Base-by-base conservation (phyloP, 2,329 filamentous ascomycete genomes). In the Aspergillus brunneoviolaceus region DNA sequence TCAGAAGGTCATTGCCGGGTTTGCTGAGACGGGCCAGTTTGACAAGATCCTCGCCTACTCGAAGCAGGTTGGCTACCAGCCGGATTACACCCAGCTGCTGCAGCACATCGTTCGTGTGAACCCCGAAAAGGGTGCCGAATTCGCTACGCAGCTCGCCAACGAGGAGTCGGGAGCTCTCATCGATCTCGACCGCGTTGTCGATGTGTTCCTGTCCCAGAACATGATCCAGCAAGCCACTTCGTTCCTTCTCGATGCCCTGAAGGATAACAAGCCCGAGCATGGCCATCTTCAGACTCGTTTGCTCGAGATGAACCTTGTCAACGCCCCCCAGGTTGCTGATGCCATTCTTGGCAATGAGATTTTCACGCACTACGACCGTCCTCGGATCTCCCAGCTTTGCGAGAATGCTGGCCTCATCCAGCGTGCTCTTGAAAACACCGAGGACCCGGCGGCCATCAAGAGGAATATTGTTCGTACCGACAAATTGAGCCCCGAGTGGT, bases 151-250 rank as follows among this genome's bases (percentile, higher is more conserved):
- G 65, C 85, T 99, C 62, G 94, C 91, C 49, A 96, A 95, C 76
- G 89, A 95, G 69, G 91, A 96, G 72, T 87, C 88, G 61, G 93
- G 92, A 27, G 89, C 93, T 25, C 81, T 97, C 60, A 89, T 99
- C 66, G 95, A 98, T 69, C 87, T 98, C 59, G 92, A 96, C 74
- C 91, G 94, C 51, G 93, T 97, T 25, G 92, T 97, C 52, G 95
- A 99, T 76, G 92, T 99, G 61, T 99, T 99, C 88, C 90, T 97
- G 78, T 93, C 93, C 10, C 95, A 99, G 77, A 93, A 92, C 71
- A 95, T 98, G 92, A 86, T 98, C 53, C 96, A 98, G 75, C 92
- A 96, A 77, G 94, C 94, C 7, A 99, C 96, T 2, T 93, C 94
- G n/a, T 99, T 99, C 85, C 81, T 99, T 55, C 85, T 99, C 27